Percentiles rank a stretch among this genome's conserved stretches.
Evolutionary conservation across 2,329 filamentous ascomycete species (phyloP).

Genomic region (Chalara sp.): DNA sequence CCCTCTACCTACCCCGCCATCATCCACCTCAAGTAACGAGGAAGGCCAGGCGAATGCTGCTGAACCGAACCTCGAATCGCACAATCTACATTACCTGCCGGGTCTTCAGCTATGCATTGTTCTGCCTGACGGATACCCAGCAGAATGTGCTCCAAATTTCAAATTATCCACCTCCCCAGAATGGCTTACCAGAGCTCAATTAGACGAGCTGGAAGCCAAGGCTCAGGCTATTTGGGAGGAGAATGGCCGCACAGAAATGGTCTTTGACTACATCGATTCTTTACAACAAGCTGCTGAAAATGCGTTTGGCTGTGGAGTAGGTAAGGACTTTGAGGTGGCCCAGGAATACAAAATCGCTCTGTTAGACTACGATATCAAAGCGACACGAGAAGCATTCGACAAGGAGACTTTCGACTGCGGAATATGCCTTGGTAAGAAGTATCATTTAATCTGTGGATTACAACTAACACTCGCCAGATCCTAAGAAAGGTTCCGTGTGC

Average conservation of each 20-base stretch:
- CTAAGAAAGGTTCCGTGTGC: constrained; percentile 79
- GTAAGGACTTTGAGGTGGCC: constrained; percentile 44
- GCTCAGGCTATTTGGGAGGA: constrained; percentile 54
- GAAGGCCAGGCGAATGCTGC: constrained; percentile 6
- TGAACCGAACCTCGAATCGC: constrained; percentile 16
- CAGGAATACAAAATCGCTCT: constrained; percentile 61
- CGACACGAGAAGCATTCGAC: constrained; percentile 70
- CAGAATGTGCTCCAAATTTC: constrained; percentile 42
- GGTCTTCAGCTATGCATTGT: constrained; percentile 45
- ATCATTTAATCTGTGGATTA: constrained; percentile 5
- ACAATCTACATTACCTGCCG: constrained; percentile 43
- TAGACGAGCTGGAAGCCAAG: constrained; percentile 44
- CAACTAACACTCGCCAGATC: constrained; percentile 45
- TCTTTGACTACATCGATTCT: constrained; percentile 59
- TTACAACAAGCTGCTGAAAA: constrained; percentile 51
- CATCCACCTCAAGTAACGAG: constrained; percentile 13
- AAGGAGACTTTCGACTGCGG: constrained; percentile 82
- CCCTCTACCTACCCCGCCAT: constrained; percentile 21
- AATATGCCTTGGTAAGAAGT: constrained; percentile 62
- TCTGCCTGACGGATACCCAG: constrained; percentile 53
- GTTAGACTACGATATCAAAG: constrained; percentile 70
- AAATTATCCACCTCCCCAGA: constrained; percentile 45
- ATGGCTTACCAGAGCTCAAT: constrained; percentile 46
- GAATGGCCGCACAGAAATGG: constrained; percentile 49
- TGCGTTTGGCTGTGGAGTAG: constrained; percentile 50